A percentile compares a stretch with the other conserved stretches of the same genome.
Conservation (phyloP, 1,139 yeast genomes). For the Candida anutae region DNA sequence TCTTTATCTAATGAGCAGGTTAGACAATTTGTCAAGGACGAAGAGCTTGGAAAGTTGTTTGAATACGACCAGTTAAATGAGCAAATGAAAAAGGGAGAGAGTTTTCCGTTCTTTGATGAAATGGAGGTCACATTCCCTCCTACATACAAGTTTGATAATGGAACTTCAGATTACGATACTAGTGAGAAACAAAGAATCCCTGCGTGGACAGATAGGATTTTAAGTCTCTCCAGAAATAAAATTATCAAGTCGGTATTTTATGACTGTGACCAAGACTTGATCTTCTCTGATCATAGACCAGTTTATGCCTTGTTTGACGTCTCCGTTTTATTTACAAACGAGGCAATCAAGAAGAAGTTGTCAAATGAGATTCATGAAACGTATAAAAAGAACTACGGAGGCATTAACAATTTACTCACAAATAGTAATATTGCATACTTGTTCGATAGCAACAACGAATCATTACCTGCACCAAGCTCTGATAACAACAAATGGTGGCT, state of each 20-base stretch:
- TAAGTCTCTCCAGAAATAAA: constrained; percentile 38
- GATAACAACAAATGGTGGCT: constrained; percentile 90
- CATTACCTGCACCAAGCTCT: constrained; percentile 83
- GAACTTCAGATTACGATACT: constrained; percentile 66
- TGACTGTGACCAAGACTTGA: constrained; percentile 50
- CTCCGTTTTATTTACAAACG: constrained; percentile 63
- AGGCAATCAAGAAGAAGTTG: constrained; percentile 47
- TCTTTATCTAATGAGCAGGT: constrained; percentile 58
- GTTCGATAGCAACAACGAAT: constrained; percentile 18
- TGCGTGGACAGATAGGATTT: constrained; percentile 82
- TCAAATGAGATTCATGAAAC: constrained; percentile 53
- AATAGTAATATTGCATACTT: constrained; percentile 13
- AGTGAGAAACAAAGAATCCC: constrained; percentile 85
- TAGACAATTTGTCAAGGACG: constrained; percentile 41
- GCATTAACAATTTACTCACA: constrained; percentile 33
- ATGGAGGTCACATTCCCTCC: constrained; percentile 73
- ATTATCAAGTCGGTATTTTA: constrained; percentile 59
- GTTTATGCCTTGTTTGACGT: constrained; percentile 75
- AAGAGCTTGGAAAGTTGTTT: constrained; percentile 48
- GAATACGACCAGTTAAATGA: constrained; percentile 68
- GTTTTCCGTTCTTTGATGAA: constrained; percentile 65
- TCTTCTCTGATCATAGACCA: constrained; percentile 90
- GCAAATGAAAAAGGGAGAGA: constrained; percentile 65
- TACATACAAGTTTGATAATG: constrained; percentile 88
- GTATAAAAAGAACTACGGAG: constrained; percentile 39